A percentile compares a stretch with the other conserved stretches of the same genome.
phyloP scores from a whole-genome alignment of 1,139 yeast species.

The Pichia sp. region DNA sequence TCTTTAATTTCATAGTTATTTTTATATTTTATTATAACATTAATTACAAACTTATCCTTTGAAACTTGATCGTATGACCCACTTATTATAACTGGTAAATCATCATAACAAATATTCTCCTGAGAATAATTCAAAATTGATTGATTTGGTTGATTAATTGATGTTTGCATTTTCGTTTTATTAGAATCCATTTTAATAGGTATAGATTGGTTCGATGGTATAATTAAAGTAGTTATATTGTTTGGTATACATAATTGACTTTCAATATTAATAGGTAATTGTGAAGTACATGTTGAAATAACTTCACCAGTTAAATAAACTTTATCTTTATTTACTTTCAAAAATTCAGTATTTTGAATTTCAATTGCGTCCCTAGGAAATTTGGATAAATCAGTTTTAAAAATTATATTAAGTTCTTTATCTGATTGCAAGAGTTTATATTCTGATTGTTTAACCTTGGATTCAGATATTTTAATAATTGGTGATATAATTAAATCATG shows the following conservation, averaged over 20 bases:
- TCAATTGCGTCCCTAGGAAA: neutral
- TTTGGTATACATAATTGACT: too few relatives aligned
- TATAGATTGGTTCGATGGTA: too few relatives aligned
- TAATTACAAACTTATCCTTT: slow-evolving; percentile 2
- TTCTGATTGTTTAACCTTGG: too few relatives aligned
- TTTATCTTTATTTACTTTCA: neutral
- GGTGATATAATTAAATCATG: neutral
- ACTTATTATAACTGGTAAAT: slow-evolving; percentile 57
- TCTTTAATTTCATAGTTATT: neutral
- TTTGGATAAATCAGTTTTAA: neutral
- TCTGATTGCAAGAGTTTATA: too few relatives aligned
- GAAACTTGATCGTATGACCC: slow-evolving; percentile 3
- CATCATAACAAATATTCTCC: slow-evolving; percentile 49
- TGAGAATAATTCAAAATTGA: slow-evolving; percentile 65
- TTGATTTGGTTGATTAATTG: neutral
- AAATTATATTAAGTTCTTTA: neutral
- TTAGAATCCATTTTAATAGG: too few relatives aligned
- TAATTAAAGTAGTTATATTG: too few relatives aligned
- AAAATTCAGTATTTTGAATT: neutral
- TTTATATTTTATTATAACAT: neutral
- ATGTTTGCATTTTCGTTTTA: too few relatives aligned
- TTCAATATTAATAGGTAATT: too few relatives aligned
- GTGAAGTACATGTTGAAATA: neutral
- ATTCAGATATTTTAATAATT: neutral
- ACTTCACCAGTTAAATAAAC: slow-evolving; percentile 3